Evolutionary conservation across 208 protist genomes (phyloP).

Genomic region (Balamuthia mandrillaris): DNA sequence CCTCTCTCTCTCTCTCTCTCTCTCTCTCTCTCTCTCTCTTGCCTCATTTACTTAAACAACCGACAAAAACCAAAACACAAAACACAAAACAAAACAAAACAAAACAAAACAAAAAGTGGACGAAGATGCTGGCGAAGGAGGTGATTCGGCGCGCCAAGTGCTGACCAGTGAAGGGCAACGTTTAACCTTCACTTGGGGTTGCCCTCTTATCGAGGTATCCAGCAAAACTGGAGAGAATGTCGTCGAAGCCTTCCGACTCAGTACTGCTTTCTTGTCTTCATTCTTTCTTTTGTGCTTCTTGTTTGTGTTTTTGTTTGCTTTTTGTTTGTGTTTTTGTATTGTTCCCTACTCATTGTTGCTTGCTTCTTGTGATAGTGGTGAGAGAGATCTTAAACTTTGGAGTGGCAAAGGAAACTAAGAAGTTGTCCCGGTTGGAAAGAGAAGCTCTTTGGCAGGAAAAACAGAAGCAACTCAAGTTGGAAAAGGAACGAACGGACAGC

Average conservation of each 20-base stretch:
- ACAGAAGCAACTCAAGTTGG: not conserved
- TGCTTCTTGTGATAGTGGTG: not conserved
- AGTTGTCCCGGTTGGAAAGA: not conserved
- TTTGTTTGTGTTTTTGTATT: not conserved
- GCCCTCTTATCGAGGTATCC: not conserved
- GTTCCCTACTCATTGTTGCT: not conserved
- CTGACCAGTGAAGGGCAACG: conserved; percentile 3
- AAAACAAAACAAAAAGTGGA: no score
- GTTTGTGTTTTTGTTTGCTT: not conserved
- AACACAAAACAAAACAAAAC: no score
- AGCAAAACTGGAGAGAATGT: conserved; percentile 13
- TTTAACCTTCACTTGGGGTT: not conserved
- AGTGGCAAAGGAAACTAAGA: not conserved
- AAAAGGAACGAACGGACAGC: not conserved
- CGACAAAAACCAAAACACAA: no score
- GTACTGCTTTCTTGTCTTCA: not conserved
- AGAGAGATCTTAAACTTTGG: conserved; percentile 26
- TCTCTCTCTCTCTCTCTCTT: not conserved
- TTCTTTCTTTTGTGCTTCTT: not conserved
- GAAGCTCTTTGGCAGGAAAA: not conserved
- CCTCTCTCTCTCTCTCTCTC: not conserved
- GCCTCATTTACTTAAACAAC: not conserved
- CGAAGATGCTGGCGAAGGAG: no score
- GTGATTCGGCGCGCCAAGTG: no score
- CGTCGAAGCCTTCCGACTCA: not conserved